Conservation (phyloP, 208 protist genomes). For the Leishmania aethiopica region DNA sequence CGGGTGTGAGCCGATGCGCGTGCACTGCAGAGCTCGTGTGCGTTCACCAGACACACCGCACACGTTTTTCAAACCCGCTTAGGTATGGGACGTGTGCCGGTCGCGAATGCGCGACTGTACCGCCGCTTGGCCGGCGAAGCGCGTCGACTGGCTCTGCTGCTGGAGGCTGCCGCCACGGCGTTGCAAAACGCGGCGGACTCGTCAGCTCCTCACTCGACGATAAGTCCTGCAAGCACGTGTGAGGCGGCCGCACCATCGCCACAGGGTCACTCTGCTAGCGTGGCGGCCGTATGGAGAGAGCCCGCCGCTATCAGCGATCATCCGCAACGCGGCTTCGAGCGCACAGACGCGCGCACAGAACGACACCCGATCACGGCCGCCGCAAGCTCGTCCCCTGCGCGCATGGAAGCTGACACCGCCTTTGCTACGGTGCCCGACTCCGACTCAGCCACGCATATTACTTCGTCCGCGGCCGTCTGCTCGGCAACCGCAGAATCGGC, state of each 20-base stretch:
- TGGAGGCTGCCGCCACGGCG: slow-evolving; percentile 9
- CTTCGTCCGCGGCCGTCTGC: background rate
- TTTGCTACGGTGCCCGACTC: background rate
- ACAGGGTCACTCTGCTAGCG: background rate
- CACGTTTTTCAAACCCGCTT: background rate
- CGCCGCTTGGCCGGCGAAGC: slow-evolving; percentile 15
- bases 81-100: background rate
- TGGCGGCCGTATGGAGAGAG: background rate
- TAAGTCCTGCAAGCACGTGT: background rate
- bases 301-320: background rate
- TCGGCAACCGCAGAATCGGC: background rate
- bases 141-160: background rate
- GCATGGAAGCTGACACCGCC: background rate
- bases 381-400: background rate
- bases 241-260: background rate
- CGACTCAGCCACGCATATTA: background rate
- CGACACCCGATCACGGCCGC: background rate
- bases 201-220: background rate
- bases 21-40: background rate
- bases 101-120: slow-evolving; percentile 6
- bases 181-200: slow-evolving; percentile 7
- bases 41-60: background rate
- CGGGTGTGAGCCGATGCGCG: no score
- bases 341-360: background rate
- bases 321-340: background rate